Evolutionary conservation across 2,329 filamentous ascomycete species (phyloP), one percentile per base, ranked within the genome.

Genomic region (Penicillium crustosum): DNA sequence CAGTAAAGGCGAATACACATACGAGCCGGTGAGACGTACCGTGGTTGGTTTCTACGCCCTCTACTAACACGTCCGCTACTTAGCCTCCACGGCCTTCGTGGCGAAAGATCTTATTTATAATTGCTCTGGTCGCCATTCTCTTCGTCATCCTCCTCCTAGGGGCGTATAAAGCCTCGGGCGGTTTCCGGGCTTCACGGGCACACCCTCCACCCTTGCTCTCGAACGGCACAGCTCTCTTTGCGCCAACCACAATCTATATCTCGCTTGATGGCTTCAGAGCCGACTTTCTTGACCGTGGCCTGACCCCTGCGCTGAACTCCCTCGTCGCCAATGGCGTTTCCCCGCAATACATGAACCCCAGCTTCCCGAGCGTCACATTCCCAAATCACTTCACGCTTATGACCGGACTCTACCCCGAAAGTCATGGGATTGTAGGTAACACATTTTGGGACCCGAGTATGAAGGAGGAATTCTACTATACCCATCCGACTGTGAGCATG

Each of bases 241-340:
- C 87, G 10, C 92, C 93, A 0, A 99, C 94, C 0, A 97, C 94
- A 2, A 89, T 99, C 58, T 81, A 97, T 53, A 90, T 99, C 70
- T 97, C 93, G 45, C 82, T 99, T 19, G 94, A 99, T 75, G 94
- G 94, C 4, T 97, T 99, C 78, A 88, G 94, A 17, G 93, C 94
- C 21, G 94, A 97, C 72, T 97, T 97, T 69, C 80, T 99, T 41
- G 85, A 89, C 62, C 87, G 92, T 15, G 89, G 88, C 0, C 77
- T 97, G 33, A 97, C 93, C 1, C 94, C 93, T 0, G 87, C 88
- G 2, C 80, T 99, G 9, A 90, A 86, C 65, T 82, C 86, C 2
- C 89, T 99, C 63, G 81, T 96, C 61, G 83, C 85, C 59, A 86
- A 91, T 63, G 94, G 94, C 31, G 87, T 97, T 12, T 96, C 93